phyloP scores from a whole-genome alignment of 805 yeast genomes.

The Blastobotrys robertii region DNA sequence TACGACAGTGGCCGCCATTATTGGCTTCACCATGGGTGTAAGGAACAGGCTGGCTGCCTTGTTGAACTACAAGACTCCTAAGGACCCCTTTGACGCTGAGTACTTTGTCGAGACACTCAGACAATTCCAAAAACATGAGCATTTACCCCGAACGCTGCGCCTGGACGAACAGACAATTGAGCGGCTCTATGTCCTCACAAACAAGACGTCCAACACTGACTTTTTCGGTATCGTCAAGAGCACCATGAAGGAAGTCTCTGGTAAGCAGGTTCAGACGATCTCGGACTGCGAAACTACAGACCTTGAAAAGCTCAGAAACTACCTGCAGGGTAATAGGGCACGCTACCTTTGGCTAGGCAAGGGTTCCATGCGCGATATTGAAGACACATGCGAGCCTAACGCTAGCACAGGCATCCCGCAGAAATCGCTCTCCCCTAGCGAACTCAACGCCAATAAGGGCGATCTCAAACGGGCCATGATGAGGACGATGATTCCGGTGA shows the following conservation, averaged over 20 bases:
- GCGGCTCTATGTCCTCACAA: slow-evolving; percentile 38
- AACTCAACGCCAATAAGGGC: slow-evolving; percentile 6
- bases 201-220: slow-evolving; percentile 31
- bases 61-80: slow-evolving; percentile 48
- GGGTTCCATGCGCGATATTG: slow-evolving; percentile 32
- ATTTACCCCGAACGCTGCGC: slow-evolving; percentile 40
- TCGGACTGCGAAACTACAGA: slow-evolving; percentile 29
- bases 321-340: slow-evolving; percentile 26
- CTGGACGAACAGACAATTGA: slow-evolving; percentile 50
- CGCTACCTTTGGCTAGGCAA: slow-evolving; percentile 40
- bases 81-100: slow-evolving; percentile 76
- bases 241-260: slow-evolving; percentile 58
- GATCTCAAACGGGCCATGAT: slow-evolving; percentile 16
- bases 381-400: slow-evolving; percentile 10
- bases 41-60: slow-evolving; percentile 53
- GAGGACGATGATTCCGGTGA: slow-evolving; percentile 11
- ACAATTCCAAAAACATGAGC: slow-evolving; percentile 67
- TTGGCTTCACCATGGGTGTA: slow-evolving; percentile 67
- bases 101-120: slow-evolving; percentile 57
- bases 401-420: slow-evolving; percentile 13
- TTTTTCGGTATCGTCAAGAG: slow-evolving; percentile 47
- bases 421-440: slow-evolving; percentile 9
- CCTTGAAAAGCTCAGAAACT: slow-evolving; percentile 24
- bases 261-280: slow-evolving; percentile 25
- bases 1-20: slow-evolving; percentile 63